phyloP scores from a whole-genome alignment of 139 green algal species.

The Closterium sp. region DNA sequence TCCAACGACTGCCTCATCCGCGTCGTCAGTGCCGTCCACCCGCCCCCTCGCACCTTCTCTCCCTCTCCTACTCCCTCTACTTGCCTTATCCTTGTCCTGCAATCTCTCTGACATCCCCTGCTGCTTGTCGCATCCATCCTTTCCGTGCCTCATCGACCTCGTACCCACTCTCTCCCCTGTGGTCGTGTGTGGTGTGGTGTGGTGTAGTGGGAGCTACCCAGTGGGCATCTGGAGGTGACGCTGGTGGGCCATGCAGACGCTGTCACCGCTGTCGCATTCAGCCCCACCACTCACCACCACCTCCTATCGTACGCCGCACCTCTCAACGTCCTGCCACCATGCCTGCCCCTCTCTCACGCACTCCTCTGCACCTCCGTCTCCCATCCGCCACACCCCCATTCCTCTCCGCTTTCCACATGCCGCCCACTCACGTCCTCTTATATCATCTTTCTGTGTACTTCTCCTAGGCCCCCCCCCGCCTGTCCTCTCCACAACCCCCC shows the following conservation, averaged over 20 bases:
- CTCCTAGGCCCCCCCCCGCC: not conserved
- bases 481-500: too few species aligned
- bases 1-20: constrained; percentile 55
- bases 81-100: not conserved
- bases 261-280: constrained; percentile 48
- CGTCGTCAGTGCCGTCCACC: constrained; percentile 23
- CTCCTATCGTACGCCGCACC: constrained; percentile 37
- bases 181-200: too few species aligned
- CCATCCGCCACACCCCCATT: too few species aligned
- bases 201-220: constrained; percentile 35
- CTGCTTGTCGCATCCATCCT: not conserved
- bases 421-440: too few species aligned
- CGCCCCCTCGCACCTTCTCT: not conserved
- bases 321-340: not conserved
- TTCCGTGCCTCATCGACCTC: not conserved
- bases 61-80: too few species aligned
- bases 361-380: too few species aligned
- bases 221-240: not conserved
- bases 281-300: constrained; percentile 4
- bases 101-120: not conserved
- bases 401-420: too few species aligned
- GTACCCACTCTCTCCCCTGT: not conserved
- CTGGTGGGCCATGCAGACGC: constrained; percentile 24
- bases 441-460: too few species aligned
- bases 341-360: too few species aligned